Conservation (phyloP, 371 early-diverging fungal genomes). For the Zychaea mexicana region DNA sequence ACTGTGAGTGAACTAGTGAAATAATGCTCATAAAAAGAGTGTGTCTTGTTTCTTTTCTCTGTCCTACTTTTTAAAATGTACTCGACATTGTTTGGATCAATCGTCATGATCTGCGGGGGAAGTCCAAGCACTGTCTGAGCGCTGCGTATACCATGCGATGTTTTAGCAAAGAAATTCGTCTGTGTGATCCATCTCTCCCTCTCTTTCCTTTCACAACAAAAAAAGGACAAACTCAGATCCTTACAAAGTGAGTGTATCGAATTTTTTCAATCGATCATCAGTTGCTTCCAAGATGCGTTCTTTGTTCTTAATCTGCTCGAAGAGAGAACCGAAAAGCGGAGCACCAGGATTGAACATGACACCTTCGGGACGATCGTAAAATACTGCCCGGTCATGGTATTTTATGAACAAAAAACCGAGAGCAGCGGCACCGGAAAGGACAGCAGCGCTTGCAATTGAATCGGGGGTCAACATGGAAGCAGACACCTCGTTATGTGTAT, state of each 20-base stretch:
- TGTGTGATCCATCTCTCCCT: background rate
- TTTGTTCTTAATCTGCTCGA: conserved; percentile 18
- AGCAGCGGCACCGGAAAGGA: conserved; percentile 25
- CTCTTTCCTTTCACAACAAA: background rate
- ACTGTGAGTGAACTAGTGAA: background rate
- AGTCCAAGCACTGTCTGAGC: conserved; percentile 31
- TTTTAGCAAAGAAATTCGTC: conserved; percentile 2
- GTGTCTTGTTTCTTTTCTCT: no score
- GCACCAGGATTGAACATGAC: conserved; percentile 21
- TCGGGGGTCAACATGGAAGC: background rate
- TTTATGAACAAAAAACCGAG: conserved; percentile 23
- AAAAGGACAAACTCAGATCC: background rate
- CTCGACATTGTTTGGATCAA: conserved; percentile 47
- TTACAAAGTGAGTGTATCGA: conserved; percentile 28
- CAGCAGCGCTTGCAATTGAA: background rate
- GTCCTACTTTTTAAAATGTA: conserved; percentile 37
- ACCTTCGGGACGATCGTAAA: conserved; percentile 22
- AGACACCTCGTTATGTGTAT: background rate
- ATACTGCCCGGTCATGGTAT: conserved; percentile 32
- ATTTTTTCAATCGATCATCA: conserved; percentile 16
- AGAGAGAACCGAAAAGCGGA: conserved; percentile 32
- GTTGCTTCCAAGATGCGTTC: conserved; percentile 27
- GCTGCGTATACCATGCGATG: background rate
- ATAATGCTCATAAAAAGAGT: no score
- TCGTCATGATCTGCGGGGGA: conserved; percentile 32